These are phyloP conservation scores for Pelargonium australe DNA, from an alignment of 441 rosid genomes.

Conservation along the genomic window DNA sequence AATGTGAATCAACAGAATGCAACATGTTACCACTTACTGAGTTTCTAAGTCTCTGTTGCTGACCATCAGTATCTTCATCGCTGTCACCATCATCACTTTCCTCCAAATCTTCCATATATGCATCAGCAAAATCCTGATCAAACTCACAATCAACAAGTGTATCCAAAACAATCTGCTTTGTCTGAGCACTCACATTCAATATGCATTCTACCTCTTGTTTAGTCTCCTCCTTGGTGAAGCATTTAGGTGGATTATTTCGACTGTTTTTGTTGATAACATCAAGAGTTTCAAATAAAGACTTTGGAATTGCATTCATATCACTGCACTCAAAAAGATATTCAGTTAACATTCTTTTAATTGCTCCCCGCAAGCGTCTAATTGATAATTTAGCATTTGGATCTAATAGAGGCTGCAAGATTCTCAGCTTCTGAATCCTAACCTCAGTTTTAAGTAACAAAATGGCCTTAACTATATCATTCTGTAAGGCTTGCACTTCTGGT, in stretches of 20 bases:
- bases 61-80: slow-evolving; percentile 17
- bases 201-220: slow-evolving; percentile 64
- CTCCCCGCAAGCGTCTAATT: slow-evolving; percentile 40
- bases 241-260: slow-evolving; percentile 23
- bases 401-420: slow-evolving; percentile 44
- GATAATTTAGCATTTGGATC: slow-evolving; percentile 46
- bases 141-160: slow-evolving; percentile 43
- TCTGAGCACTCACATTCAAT: slow-evolving; percentile 59
- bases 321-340: slow-evolving; percentile 68
- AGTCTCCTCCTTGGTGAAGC: slow-evolving; percentile 37
- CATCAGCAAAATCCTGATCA: slow-evolving; percentile 57
- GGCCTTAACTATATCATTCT: slow-evolving; percentile 70
- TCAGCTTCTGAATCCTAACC: slow-evolving; percentile 45
- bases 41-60: slow-evolving; percentile 20
- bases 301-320: slow-evolving; percentile 55
- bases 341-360: slow-evolving; percentile 46
- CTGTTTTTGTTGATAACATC: slow-evolving; percentile 47
- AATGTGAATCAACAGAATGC: slow-evolving; percentile 29
- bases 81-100: slow-evolving; percentile 47
- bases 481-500: slow-evolving; percentile 47
- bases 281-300: slow-evolving; percentile 54
- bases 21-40: slow-evolving; percentile 19
- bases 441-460: slow-evolving; percentile 43
- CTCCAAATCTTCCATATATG: slow-evolving; percentile 63
- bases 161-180: slow-evolving; percentile 56